Percentiles rank a stretch among this genome's conserved stretches.
Conservation (phyloP, 1,284 basidiomycete species). For the Malassezia arunalokei region DNA sequence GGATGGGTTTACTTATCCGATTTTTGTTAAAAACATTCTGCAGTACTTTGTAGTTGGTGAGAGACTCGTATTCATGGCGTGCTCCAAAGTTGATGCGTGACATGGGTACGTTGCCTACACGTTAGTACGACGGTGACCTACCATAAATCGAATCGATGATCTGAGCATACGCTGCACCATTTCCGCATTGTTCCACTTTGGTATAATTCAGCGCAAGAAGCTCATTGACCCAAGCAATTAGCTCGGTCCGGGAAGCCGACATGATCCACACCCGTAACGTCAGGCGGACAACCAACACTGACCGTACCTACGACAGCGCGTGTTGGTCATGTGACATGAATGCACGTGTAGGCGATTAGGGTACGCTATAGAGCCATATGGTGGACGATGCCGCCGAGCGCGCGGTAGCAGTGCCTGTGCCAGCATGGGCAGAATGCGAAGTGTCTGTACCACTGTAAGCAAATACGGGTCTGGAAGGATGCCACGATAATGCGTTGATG, state of each 20-base stretch:
- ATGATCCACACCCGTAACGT: constrained; percentile 12
- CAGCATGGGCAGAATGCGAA: neutral
- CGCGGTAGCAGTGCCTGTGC: neutral
- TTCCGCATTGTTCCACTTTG: constrained; percentile 69
- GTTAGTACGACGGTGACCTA: constrained; percentile 39
- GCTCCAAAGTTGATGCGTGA: constrained; percentile 37
- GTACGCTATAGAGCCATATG: constrained; percentile 16
- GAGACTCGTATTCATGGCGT: constrained; percentile 80
- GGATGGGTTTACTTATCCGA: constrained; percentile 92
- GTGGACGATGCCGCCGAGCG: neutral
- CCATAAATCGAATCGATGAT: constrained; percentile 85
- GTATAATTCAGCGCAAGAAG: constrained; percentile 79
- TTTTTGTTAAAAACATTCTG: constrained; percentile 54
- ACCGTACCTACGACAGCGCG: neutral
- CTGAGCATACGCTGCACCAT: constrained; percentile 44
- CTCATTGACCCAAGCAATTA: constrained; percentile 86
- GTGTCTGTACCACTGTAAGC: constrained; percentile 14
- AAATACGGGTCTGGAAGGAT: constrained; percentile 6
- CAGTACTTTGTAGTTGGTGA: constrained; percentile 88
- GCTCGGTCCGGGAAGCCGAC: constrained; percentile 58
- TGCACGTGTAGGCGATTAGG: neutral
- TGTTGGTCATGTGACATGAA: constrained; percentile 1
- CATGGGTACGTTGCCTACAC: constrained; percentile 38
- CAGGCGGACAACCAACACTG: neutral
- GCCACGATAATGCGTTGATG: constrained; percentile 13